Evolutionary conservation across 2,329 filamentous ascomycete genomes (phyloP), one percentile per base, ranked within the genome.

Genomic region (Lasiodiplodia gonubiensis): DNA sequence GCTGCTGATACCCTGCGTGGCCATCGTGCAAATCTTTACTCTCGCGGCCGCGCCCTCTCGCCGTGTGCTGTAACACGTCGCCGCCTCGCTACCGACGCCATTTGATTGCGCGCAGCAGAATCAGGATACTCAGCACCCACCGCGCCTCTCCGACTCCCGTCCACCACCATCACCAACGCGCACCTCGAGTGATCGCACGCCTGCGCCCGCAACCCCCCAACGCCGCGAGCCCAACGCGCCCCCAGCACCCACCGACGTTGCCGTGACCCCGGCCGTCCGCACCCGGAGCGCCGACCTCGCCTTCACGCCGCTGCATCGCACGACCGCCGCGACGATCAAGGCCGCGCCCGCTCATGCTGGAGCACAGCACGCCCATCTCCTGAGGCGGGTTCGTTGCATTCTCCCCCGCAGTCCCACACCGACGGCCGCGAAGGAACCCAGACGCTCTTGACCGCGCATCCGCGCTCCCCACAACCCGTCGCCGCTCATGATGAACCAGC

Each of bases 401-500:
- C 49, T 52, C 21, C 57, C 23, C 53, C 65, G 51, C 51, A 53
- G 49, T 52, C 59, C 57, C 35, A 54, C 11, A 51, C 39, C 66
- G 23, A 51, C 51, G 18, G 42, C 54, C 42, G 65, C 57, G 30
- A 49, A 53, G 59, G 55, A 49, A 67, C 49, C 64, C 48, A 52
- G 46, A 63, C 49, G 27, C 66, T 63, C 27, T 42, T 33, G 49
- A 57, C 54, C 54, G 54, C 65, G 42, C 35, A 42, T 64, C 57
- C 53, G 59, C 51, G 48, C 66, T 27, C 57, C 35, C 59, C 49
- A 48, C 51, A 49, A 18, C 21, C 30, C 51, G 37, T 48, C 66
- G 57, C 59, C 66, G 35, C 57, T 52, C 37, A 67, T 48, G 49
- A 65, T 78, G 76, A 79, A 74, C 74, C 75, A 72, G 87, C 83